Evolutionary conservation across 768 basidiomycete genomes (phyloP).

Genomic region (Paxillus rubicundulus): DNA sequence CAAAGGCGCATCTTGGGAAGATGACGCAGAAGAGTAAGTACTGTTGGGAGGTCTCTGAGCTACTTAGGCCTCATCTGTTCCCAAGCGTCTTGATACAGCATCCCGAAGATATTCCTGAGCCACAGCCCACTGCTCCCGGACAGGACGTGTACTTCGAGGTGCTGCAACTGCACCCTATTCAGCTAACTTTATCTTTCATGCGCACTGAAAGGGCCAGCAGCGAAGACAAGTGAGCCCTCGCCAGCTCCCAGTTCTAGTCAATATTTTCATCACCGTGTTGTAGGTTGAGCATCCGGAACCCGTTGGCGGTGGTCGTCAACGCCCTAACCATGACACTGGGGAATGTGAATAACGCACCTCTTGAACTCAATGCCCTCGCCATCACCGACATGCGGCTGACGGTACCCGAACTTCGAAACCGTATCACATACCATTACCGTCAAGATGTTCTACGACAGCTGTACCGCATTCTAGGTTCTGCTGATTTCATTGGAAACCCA

Average conservation of each 20-base stretch:
- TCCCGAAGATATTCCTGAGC: constrained; percentile 67
- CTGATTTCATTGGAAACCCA: constrained; percentile 94
- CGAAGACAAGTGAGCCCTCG: constrained; percentile 78
- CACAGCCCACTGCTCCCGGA: constrained; percentile 60
- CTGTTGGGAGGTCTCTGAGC: neutral
- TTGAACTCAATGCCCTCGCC: constrained; percentile 90
- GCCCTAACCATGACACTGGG: constrained; percentile 96
- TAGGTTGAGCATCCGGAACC: constrained; percentile 80
- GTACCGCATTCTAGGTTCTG: constrained; percentile 96
- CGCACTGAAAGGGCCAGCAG: constrained; percentile 90
- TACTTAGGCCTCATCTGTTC: constrained; percentile 8
- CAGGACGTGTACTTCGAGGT: constrained; percentile 94
- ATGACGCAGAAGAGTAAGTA: constrained; percentile 69
- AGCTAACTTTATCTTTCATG: constrained; percentile 93
- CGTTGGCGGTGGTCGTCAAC: constrained; percentile 89
- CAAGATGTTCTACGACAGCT: constrained; percentile 92
- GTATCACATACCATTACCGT: constrained; percentile 89
- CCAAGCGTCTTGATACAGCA: constrained; percentile 70
- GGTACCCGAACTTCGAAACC: constrained; percentile 75
- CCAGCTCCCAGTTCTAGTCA: neutral
- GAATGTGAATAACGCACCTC: constrained; percentile 93
- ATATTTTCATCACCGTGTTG: constrained; percentile 2
- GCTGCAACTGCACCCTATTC: constrained; percentile 91
- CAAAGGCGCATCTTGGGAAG: constrained; percentile 88
- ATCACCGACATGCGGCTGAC: constrained; percentile 94